Evolutionary conservation across 768 basidiomycete species (phyloP).

Genomic region (Suillus americanus): DNA sequence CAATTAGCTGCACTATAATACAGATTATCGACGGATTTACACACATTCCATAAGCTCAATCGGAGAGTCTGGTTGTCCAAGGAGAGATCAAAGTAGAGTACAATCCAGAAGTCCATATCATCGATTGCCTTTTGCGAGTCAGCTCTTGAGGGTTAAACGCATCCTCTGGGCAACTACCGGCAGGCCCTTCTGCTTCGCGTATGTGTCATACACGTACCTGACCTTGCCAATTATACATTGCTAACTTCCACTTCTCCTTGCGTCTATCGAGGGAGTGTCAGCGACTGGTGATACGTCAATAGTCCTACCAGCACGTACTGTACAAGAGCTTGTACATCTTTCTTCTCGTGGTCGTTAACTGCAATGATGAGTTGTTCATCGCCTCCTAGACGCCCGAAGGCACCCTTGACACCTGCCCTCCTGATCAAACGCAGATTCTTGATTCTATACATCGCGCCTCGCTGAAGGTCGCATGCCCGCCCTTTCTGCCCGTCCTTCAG

Average conservation of each 20-base stretch:
- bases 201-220: no score
- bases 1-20: not conserved
- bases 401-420: slow-evolving; percentile 16
- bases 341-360: slow-evolving; percentile 14
- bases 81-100: slow-evolving; percentile 11
- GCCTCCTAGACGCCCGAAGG: slow-evolving; percentile 28
- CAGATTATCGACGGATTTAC: not conserved
- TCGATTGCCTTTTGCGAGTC: slow-evolving; percentile 15
- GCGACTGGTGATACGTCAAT: not conserved
- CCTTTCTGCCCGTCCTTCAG: slow-evolving; percentile 48
- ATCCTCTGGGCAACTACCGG: no score
- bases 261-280: slow-evolving; percentile 25
- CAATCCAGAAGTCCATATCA: slow-evolving; percentile 17
- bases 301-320: not conserved
- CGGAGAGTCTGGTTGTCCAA: not conserved
- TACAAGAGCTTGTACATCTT: slow-evolving; percentile 17
- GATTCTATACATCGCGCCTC: slow-evolving; percentile 47
- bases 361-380: slow-evolving; percentile 21
- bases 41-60: not conserved
- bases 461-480: slow-evolving; percentile 35
- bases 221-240: slow-evolving; percentile 6
- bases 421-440: slow-evolving; percentile 50
- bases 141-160: no score
- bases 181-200: no score
- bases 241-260: slow-evolving; percentile 32